Percentiles rank a stretch among this genome's conserved stretches.
These are phyloP conservation scores for Kregervanrija pseudodelftensis DNA, from an alignment of 805 yeast species.

Conservation along the genomic window DNA sequence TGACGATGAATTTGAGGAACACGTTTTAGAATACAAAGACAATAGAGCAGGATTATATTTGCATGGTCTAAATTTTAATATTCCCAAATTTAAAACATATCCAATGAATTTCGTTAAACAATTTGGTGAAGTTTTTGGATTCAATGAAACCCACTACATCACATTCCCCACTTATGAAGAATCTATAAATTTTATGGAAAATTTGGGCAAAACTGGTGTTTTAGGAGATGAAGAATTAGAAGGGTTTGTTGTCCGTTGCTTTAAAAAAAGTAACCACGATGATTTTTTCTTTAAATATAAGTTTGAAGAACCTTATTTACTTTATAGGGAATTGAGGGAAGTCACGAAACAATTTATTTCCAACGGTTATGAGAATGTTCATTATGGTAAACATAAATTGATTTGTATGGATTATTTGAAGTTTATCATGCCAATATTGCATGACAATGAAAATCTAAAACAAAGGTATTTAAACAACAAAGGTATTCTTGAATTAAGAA, in stretches of 20 bases:
- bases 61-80: slow-evolving; percentile 80
- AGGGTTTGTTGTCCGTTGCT: slow-evolving; percentile 86
- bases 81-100: slow-evolving; percentile 54
- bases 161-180: slow-evolving; percentile 30
- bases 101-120: slow-evolving; percentile 50
- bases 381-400: slow-evolving; percentile 41
- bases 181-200: slow-evolving; percentile 46
- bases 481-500: slow-evolving; percentile 71
- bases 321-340: slow-evolving; percentile 89
- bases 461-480: slow-evolving; percentile 45
- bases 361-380: slow-evolving; percentile 31
- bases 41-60: slow-evolving; percentile 76
- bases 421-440: slow-evolving; percentile 54
- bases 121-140: slow-evolving; percentile 67
- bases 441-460: slow-evolving; percentile 37
- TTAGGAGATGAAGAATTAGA: slow-evolving; percentile 72
- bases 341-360: slow-evolving; percentile 56
- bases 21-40: slow-evolving; percentile 65
- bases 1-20: slow-evolving; percentile 92
- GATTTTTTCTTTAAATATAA: slow-evolving; percentile 87
- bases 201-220: slow-evolving; percentile 57
- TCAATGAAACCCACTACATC: slow-evolving; percentile 48
- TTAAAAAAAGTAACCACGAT: slow-evolving; percentile 14
- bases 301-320: slow-evolving; percentile 89
- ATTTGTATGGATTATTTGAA: slow-evolving; percentile 63